Conservation (phyloP, 495 filamentous ascomycete species). For the Neurospora sp. region DNA sequence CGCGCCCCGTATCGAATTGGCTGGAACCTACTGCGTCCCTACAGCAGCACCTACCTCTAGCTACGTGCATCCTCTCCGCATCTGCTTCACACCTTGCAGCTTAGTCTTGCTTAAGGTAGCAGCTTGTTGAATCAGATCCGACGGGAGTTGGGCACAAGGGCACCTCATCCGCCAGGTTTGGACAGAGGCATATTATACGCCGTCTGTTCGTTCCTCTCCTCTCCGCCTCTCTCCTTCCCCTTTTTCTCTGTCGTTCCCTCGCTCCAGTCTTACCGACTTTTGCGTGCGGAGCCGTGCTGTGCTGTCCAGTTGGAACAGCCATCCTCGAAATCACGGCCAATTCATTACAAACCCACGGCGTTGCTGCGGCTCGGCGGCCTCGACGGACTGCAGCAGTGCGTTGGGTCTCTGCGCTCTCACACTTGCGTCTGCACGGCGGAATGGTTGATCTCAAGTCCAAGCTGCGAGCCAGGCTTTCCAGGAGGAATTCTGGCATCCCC, state of each 20-base stretch:
- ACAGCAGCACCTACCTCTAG: neutral
- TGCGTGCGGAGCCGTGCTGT: neutral
- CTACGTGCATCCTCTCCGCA: neutral
- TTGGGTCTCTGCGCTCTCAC: neutral
- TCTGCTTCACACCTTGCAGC: neutral
- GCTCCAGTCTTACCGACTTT: neutral
- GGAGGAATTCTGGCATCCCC: slow-evolving; percentile 31
- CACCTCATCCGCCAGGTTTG: neutral
- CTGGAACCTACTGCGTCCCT: neutral
- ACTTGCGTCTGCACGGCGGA: neutral
- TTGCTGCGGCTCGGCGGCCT: neutral
- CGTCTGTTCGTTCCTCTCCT: neutral
- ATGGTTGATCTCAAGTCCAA: slow-evolving; percentile 40
- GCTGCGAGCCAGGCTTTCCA: slow-evolving; percentile 36
- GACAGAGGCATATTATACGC: neutral
- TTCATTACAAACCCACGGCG: neutral
- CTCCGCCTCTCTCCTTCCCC: neutral
- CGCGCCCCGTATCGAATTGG: neutral
- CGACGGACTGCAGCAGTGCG: neutral
- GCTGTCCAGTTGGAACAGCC: neutral
- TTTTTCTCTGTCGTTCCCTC: neutral
- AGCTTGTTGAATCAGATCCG: neutral
- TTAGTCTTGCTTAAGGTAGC: neutral
- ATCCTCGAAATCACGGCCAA: neutral
- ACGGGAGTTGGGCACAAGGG: neutral